Base-by-base conservation (phyloP, 345 rosid species). In the Abelmoschus esculentus region DNA sequence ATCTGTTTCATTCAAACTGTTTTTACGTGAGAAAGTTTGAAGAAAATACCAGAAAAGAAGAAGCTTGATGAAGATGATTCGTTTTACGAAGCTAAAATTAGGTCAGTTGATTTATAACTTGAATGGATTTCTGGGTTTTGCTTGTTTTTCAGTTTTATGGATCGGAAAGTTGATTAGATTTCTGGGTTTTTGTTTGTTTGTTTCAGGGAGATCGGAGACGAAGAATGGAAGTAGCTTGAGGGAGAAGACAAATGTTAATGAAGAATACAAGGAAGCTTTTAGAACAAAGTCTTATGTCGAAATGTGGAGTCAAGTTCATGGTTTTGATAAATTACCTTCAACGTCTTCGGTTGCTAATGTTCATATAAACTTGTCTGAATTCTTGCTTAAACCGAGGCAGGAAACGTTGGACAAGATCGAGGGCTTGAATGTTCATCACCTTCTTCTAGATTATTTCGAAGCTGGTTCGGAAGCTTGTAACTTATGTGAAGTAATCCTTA, bases 231-330 rank as follows among this genome's bases (percentile, higher is more conserved):
- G 61, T 70, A 75, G 73, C 89, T 79, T 79, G 70, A 70, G 79
- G 40, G 75, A 56, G 73, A 77, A 84, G 83, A 55, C 74, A 71
- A 86, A 75, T 71, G 86, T 95, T 14, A 83, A 82, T 70, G 91
- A 89, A 59, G 99, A 95, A 69, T 95, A 95, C 89, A 85, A 79
- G 75, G 83, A 85, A 83, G 96, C 92, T 61, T 86, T 95, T 69
- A 87, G 96, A 64, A 89, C 97, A 53, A 79, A 79, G 28, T 95
- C 99, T 36, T 95, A 95, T 72, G 68, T 79, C 15, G 96, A 95
- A 47, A 82, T 89, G 82, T 80, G 87, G 70, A 84, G 82, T 73
- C 80, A 87, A 75, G 83, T 83, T 67, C 90, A 85, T 18, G 82
- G 73, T 46, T 60, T 82, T 59, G 77, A 61, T 50, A 50, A 72